A percentile compares a stretch with the other conserved stretches of the same genome.
These are phyloP conservation scores for Ophiocordyceps camponoti-floridani DNA, from an alignment of 2,329 filamentous ascomycete genomes.

Conservation along the genomic window DNA sequence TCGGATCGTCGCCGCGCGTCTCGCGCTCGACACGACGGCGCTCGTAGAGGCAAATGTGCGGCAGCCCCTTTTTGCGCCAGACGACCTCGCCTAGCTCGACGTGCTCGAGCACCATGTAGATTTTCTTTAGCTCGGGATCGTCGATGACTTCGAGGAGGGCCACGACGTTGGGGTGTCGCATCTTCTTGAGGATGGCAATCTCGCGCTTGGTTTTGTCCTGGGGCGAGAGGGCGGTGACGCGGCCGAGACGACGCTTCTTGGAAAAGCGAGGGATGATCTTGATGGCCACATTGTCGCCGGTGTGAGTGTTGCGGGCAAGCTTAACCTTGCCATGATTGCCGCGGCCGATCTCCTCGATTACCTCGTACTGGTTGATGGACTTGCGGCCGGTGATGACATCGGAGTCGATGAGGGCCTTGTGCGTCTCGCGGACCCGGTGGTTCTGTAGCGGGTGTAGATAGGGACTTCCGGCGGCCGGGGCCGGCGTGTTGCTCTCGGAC, in stretches of 20 bases:
- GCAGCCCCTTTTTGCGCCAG: constrained; percentile 79
- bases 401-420: constrained; percentile 79
- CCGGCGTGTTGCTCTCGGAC: constrained; percentile 37
- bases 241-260: constrained; percentile 80
- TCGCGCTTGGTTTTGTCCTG: constrained; percentile 82
- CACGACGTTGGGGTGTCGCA: constrained; percentile 91
- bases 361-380: constrained; percentile 93
- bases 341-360: constrained; percentile 87
- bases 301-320: constrained; percentile 65
- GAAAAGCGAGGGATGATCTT: constrained; percentile 97
- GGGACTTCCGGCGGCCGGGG: constrained; percentile 32
- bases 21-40: constrained; percentile 63
- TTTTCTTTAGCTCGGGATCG: constrained; percentile 88
- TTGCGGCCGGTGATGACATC: constrained; percentile 83
- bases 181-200: constrained; percentile 96
- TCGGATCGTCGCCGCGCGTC: constrained; percentile 38
- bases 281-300: constrained; percentile 72
- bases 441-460: constrained; percentile 54
- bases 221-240: constrained; percentile 46
- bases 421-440: constrained; percentile 65
- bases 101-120: constrained; percentile 94
- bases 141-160: constrained; percentile 93
- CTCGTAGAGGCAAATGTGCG: constrained; percentile 69
- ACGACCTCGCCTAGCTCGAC: constrained; percentile 87
- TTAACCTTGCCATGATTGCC: constrained; percentile 98